A percentile compares a stretch with the other conserved stretches of the same genome.
phyloP scores from a whole-genome alignment of 83 land plant genomes.

The Picea abies region DNA sequence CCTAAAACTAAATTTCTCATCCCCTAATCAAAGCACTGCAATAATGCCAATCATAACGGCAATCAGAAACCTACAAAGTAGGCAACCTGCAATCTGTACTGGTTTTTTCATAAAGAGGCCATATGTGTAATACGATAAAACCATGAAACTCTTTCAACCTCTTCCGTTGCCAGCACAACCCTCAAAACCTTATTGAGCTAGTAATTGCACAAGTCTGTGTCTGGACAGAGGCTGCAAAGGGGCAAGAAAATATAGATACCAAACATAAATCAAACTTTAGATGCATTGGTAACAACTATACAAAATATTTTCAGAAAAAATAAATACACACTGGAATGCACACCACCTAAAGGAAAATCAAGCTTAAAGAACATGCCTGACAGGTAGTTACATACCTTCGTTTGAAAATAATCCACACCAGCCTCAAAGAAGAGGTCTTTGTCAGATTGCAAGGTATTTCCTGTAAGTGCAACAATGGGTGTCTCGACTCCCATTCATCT shows the following conservation, averaged over 20 bases:
- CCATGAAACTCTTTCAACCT: neutral
- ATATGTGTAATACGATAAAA: neutral
- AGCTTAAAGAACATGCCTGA: too few relatives aligned
- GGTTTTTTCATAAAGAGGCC: neutral
- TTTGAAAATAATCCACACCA: constrained; percentile 44
- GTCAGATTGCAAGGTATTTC: constrained; percentile 44
- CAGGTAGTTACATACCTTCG: too few relatives aligned
- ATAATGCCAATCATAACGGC: constrained; percentile 6
- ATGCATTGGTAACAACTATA: too few relatives aligned
- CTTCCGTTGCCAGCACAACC: neutral
- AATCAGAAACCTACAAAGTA: constrained; percentile 11
- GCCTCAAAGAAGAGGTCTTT: constrained; percentile 50
- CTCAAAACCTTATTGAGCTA: neutral
- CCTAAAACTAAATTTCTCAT: neutral
- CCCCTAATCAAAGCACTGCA: neutral
- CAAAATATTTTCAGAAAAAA: too few relatives aligned
- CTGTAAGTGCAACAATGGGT: constrained; percentile 51
- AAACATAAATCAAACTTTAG: too few relatives aligned
- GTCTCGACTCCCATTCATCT: constrained; percentile 50
- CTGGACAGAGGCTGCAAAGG: too few relatives aligned
- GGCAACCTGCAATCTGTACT: neutral
- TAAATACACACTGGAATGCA: too few relatives aligned
- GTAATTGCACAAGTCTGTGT: too few relatives aligned
- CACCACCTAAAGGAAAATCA: too few relatives aligned
- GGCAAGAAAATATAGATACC: too few relatives aligned